These are phyloP conservation scores for Leccinum cinnamomeum DNA, from an alignment of 1,284 basidiomycete genomes.

Conservation along the genomic window DNA sequence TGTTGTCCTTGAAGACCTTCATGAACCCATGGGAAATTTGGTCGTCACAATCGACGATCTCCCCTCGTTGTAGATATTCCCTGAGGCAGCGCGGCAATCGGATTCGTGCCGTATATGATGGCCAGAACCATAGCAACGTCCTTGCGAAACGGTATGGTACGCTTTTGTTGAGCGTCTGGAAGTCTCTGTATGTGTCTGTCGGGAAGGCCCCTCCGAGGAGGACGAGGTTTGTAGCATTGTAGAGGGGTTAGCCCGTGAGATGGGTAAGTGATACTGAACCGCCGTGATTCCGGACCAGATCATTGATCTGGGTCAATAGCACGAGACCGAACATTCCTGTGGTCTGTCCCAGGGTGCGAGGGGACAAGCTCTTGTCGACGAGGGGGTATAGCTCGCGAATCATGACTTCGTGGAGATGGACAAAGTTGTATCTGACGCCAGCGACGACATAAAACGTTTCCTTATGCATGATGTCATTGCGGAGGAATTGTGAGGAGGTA, in stretches of 20 bases:
- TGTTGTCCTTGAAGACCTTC: conserved; percentile 20
- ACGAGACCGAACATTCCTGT: conserved; percentile 13
- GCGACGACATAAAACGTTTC: conserved; percentile 20
- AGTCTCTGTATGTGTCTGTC: conserved; percentile 21
- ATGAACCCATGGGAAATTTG: conserved; percentile 16
- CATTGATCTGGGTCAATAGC: conserved; percentile 16
- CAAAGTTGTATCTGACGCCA: conserved; percentile 13
- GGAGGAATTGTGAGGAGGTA: conserved; percentile 8
- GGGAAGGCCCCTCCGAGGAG: conserved; percentile 25
- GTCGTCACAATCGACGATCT: conserved; percentile 5
- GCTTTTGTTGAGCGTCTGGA: conserved; percentile 22
- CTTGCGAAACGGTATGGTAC: conserved; percentile 23
- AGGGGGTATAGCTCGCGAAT: conserved; percentile 22
- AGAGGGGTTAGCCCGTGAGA: conserved; percentile 23
- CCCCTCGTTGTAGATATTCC: conserved; percentile 16
- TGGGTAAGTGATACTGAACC: conserved; percentile 14
- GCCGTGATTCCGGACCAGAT: not conserved
- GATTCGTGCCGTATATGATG: conserved; percentile 20
- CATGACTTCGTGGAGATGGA: conserved; percentile 18
- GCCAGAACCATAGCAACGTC: conserved; percentile 16
- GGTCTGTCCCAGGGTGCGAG: conserved; percentile 15
- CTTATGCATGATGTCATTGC: conserved; percentile 15
- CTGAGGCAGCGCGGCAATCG: conserved; percentile 12
- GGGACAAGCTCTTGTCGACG: conserved; percentile 23
- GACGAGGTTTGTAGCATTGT: conserved; percentile 17